Base-by-base conservation (phyloP, 768 basidiomycete genomes). In the Stropharia rugosoannulata region DNA sequence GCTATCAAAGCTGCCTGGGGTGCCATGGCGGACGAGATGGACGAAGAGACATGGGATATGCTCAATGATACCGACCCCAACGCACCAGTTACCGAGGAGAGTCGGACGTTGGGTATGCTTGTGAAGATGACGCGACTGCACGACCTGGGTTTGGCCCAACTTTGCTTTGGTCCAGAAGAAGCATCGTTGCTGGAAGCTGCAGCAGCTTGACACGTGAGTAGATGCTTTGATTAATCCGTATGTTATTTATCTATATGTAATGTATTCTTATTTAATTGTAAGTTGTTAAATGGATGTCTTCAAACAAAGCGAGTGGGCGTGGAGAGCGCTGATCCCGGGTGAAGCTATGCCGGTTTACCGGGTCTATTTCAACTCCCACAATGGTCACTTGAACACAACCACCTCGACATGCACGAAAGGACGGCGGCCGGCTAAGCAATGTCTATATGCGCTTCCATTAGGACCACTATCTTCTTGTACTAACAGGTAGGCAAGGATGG, bases 111-210 rank as follows among this genome's bases (percentile, higher is more conserved):
- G 27, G 75, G 84, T 18, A 78, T 90, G 80, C 68, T 91, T 8
- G 78, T 91, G 43, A 84, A 81, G 64, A 90, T 92, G 89, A 86
- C 88, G 18, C 76, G 90, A 44, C 71, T 90, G 38, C 77, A 83
- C 56, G 89, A 92, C 69, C 71, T 91, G 55, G 90, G 88, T 0
- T 75, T 92, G 11, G 86, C 77, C 18, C 87, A 90, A 68, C 65
- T 91, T 9, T 82, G 79, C 54, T 72, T 83, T 51, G 72, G 69
- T 7, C 63, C 64, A 16, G 68, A 72, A n/a, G 62, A 61, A 25
- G 57, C 52, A 19, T 54, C 49, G 5, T 38, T 61, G 2, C 37
- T 64, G 12, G 47, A 62, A 12, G 51, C 40, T 29, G 45, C 38
- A 8, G 57, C 16, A 37, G 42, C 13, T 46, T 27, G 22, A 46